These are phyloP conservation scores for Elsinoe perseae DNA, from an alignment of 2,329 filamentous ascomycete genomes.

Conservation along the genomic window DNA sequence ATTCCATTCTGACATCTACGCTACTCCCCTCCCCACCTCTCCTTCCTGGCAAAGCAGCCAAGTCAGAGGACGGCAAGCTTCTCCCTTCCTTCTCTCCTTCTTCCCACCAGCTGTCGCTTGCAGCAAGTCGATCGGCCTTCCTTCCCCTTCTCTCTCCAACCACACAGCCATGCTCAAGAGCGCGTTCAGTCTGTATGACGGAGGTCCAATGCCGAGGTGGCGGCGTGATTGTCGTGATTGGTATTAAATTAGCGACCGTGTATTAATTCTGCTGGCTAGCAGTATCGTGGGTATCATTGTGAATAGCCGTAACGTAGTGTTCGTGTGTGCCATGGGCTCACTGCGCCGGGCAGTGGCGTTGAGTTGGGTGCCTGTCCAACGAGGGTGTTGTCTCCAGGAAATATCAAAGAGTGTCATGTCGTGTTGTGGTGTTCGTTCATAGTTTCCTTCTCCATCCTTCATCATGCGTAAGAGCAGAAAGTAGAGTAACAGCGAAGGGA, in stretches of 20 bases:
- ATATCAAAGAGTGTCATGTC: neutral
- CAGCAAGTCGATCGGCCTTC: too few relatives aligned
- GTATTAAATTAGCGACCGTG: slow-evolving; percentile 14
- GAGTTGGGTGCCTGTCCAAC: slow-evolving; percentile 1
- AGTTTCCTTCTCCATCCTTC: neutral
- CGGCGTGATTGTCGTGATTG: neutral
- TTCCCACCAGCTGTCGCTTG: too few relatives aligned
- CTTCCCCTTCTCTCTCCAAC: too few relatives aligned
- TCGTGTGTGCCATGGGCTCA: neutral
- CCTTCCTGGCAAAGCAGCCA: too few relatives aligned
- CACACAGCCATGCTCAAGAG: too few relatives aligned
- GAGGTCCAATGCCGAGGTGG: neutral
- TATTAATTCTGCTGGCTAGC: slow-evolving; percentile 1
- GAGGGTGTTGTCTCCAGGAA: neutral
- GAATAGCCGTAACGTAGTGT: too few relatives aligned
- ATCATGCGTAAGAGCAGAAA: neutral
- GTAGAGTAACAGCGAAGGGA: neutral
- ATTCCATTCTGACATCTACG: too few relatives aligned
- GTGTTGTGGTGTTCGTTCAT: neutral
- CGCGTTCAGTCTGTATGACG: too few relatives aligned
- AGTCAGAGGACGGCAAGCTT: too few relatives aligned
- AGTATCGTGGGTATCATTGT: neutral
- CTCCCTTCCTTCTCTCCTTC: too few relatives aligned
- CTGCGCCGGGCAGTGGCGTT: slow-evolving; percentile 11
- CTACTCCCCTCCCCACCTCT: too few relatives aligned